These are phyloP conservation scores for Penicillium crystallinum DNA, from an alignment of 495 filamentous ascomycete species.

Conservation along the genomic window DNA sequence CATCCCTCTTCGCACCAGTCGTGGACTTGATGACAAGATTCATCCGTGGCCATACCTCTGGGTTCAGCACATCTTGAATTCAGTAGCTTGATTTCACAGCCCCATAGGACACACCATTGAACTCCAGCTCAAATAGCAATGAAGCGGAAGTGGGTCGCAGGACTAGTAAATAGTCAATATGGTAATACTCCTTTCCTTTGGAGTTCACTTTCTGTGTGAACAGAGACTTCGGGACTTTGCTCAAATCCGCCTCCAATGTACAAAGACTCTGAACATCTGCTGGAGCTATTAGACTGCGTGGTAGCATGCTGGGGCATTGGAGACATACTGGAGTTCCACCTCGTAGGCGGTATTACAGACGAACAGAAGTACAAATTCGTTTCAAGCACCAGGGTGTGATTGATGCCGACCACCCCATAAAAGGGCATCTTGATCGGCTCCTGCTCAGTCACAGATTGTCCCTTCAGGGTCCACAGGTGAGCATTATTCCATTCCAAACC, in stretches of 20 bases:
- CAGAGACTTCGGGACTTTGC: conserved; percentile 17
- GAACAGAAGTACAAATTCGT: too few species aligned
- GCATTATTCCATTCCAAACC: too few species aligned
- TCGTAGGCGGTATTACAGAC: not conserved
- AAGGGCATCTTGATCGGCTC: conserved; percentile 2
- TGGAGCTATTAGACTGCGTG: not conserved
- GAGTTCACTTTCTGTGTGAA: conserved; percentile 19
- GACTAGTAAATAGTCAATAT: conserved; percentile 11
- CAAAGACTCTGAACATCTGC: conserved; percentile 16
- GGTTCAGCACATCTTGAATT: too few species aligned
- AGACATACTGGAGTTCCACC: not conserved
- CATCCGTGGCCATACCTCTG: too few species aligned
- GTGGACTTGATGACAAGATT: too few species aligned
- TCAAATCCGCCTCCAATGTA: conserved; percentile 19
- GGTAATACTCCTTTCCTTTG: conserved; percentile 14
- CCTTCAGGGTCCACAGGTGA: not conserved
- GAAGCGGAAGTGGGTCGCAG: conserved; percentile 25
- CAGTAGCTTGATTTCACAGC: conserved; percentile 11
- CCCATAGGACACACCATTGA: conserved; percentile 26
- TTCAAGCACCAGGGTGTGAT: too few species aligned
- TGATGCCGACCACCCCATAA: not conserved
- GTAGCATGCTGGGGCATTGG: too few species aligned
- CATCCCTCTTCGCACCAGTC: too few species aligned
- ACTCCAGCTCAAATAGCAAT: conserved; percentile 23
- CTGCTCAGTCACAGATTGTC: not conserved